These are phyloP conservation scores for Glutinoglossum americanum DNA, from an alignment of 495 filamentous ascomycete species.

Conservation along the genomic window DNA sequence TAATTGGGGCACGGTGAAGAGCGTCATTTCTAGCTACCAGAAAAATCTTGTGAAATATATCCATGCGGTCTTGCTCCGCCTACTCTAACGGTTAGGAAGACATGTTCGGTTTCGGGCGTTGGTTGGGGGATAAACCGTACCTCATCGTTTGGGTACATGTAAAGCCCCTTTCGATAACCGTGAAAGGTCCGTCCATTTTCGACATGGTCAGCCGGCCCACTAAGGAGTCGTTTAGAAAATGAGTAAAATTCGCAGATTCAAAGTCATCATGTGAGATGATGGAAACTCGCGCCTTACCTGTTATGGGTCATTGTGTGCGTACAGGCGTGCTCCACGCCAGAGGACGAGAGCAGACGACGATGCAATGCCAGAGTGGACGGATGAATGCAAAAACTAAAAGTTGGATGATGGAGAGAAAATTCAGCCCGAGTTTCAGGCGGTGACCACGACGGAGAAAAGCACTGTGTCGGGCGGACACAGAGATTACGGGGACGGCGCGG, in stretches of 20 bases:
- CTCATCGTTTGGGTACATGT: slow-evolving; percentile 43
- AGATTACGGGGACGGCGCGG: background rate
- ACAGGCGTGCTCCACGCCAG: background rate
- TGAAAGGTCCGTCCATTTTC: slow-evolving; percentile 37
- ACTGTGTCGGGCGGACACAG: background rate
- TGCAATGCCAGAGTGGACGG: background rate
- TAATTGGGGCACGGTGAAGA: slow-evolving; percentile 34
- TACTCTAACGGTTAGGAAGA: slow-evolving; percentile 8
- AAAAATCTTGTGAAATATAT: slow-evolving; percentile 20
- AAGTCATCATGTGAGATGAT: background rate
- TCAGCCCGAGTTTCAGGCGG: background rate
- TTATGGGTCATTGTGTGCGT: background rate
- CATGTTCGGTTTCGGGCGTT: background rate
- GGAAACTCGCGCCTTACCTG: background rate
- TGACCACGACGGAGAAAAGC: background rate
- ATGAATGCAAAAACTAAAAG: background rate
- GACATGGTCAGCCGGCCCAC: slow-evolving; percentile 17
- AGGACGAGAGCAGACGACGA: background rate
- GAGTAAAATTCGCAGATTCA: background rate
- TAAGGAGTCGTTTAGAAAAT: background rate
- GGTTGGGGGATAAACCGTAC: slow-evolving; percentile 15
- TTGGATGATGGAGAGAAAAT: background rate
- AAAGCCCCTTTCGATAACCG: slow-evolving; percentile 31
- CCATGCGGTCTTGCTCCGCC: slow-evolving; percentile 20
- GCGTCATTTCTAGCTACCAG: slow-evolving; percentile 38